phyloP scores from a whole-genome alignment of 495 filamentous ascomycete species.

The Extremus antarcticus region DNA sequence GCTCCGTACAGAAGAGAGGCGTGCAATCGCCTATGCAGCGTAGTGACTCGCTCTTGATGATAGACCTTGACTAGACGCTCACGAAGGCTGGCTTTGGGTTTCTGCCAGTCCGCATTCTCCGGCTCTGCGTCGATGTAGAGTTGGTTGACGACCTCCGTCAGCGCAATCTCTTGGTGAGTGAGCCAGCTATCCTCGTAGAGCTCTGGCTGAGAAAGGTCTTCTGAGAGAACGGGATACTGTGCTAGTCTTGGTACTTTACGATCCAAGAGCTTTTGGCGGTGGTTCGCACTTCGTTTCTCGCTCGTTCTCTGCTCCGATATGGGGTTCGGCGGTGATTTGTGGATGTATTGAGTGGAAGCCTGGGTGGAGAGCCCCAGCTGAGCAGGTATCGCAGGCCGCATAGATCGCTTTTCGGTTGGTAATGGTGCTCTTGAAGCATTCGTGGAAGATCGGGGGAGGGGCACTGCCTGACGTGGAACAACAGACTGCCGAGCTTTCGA shows the following conservation, averaged over 20 bases:
- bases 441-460: neutral
- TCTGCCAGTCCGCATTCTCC: neutral
- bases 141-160: constrained; percentile 50
- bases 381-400: too few relatives aligned
- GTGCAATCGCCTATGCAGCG: constrained; percentile 49
- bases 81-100: constrained; percentile 9
- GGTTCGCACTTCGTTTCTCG: neutral
- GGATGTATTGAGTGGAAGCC: too few relatives aligned
- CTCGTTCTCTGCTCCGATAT: neutral
- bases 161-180: constrained; percentile 48
- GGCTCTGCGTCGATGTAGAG: constrained; percentile 36
- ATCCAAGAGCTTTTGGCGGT: neutral
- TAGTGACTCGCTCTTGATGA: constrained; percentile 40
- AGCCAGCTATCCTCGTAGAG: constrained; percentile 61
- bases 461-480: constrained; percentile 9
- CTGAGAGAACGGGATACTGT: constrained; percentile 43
- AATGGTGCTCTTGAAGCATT: neutral
- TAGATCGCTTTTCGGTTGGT: neutral
- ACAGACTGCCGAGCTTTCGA: constrained; percentile 15
- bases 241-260: constrained; percentile 9
- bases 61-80: constrained; percentile 42
- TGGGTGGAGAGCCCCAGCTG: too few relatives aligned
- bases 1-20: constrained; percentile 53
- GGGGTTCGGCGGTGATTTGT: neutral
- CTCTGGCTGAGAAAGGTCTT: constrained; percentile 44